Base-by-base conservation (phyloP, 1,139 yeast genomes). In the Saccharomycopsis crataegensis region DNA sequence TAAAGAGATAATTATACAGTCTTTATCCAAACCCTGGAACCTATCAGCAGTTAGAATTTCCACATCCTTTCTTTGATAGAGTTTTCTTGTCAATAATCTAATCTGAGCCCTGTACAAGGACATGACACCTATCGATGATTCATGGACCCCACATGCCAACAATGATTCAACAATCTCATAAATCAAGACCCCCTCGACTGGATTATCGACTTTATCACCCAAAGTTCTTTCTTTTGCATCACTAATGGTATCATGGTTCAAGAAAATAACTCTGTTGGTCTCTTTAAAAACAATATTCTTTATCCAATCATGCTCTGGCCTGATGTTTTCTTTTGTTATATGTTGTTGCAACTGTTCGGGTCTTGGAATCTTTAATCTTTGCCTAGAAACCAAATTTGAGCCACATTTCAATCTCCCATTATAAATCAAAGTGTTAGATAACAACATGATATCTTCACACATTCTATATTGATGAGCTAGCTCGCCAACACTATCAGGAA, bases 11-110 rank as follows among this genome's bases (percentile, higher is more conserved):
- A 94, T 79, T 12, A 94, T 82, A 62, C 96, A 84, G 51, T 90
- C 94, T 66, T 90, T 93, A 66, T 94, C 99, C 54, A 97, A 76
- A 0, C 99, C 99, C 68, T 94, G 99, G 61, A 86, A 93, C 60
- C 88, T 93, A 67, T 94, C 99, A 0, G 97, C 98, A 0, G 99
- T 94, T 57, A 93, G 71, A 32, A 88, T 76, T 61, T 93, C 98
- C 43, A 93, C 70, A 0, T 73, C 77, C 3, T 65, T 65, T 16
- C 71, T 66, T 1, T 65, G 64, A 0, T 66, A 58, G 43, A 86
- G 70, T 34, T 70, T 66, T 12, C 77, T 71, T 47, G 73, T 73
- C 50, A 89, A 70, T 9, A 81, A 67, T 40, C 79, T 68, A 47
- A 93, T 69, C 64, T 93, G 99, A 0, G 93, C 87, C 46, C 96